Percentiles rank a stretch among this genome's conserved stretches.
These are phyloP conservation scores for Echeveria elegans DNA, from an alignment of 164 flowering plant species.

Conservation along the genomic window DNA sequence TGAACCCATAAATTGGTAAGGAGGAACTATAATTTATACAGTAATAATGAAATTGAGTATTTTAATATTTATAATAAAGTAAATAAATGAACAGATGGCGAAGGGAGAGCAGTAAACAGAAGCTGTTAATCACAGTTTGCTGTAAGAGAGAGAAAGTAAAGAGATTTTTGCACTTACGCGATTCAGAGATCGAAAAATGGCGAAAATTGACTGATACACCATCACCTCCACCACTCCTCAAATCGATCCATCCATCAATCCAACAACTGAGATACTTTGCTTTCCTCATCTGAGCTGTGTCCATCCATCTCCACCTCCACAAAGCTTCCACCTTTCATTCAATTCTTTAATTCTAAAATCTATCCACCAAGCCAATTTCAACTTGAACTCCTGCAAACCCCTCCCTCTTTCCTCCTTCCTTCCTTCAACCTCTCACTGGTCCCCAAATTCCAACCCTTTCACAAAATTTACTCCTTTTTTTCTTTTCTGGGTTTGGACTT, in stretches of 20 bases:
- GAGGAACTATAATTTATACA: no score
- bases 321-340: not conserved
- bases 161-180: not conserved
- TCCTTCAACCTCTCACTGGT: not conserved
- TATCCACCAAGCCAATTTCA: not conserved
- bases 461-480: not conserved
- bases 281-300: not conserved
- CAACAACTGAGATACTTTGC: not conserved
- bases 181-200: not conserved
- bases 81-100: no score
- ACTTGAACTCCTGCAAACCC: not conserved
- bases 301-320: not conserved
- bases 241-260: no score
- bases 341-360: not conserved
- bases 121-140: not conserved
- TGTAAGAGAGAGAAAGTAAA: not conserved
- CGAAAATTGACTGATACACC: not conserved
- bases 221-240: not conserved
- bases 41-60: no score
- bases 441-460: not conserved
- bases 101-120: not conserved
- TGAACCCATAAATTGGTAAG: no score
- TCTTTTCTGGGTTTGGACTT: not conserved
- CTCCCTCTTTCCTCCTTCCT: not conserved
- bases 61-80: no score